These are phyloP conservation scores for Peziza echinospora DNA, from an alignment of 495 filamentous ascomycete species.

Conservation along the genomic window DNA sequence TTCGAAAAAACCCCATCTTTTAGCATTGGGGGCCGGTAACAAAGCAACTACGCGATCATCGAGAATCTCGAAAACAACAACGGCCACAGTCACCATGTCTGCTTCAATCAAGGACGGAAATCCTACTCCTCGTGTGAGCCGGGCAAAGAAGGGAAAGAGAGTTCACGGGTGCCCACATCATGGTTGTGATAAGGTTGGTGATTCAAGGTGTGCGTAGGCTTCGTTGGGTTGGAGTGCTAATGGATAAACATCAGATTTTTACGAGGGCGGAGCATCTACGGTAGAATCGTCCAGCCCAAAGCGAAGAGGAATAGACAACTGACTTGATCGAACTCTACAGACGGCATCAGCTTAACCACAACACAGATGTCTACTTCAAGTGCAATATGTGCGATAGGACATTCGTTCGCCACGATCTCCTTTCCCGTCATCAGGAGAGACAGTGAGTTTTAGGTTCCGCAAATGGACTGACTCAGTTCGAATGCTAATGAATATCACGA, in stretches of 20 bases:
- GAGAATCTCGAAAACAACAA: background rate
- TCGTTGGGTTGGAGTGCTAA: too few relatives aligned
- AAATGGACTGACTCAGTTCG: too few relatives aligned
- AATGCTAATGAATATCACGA: too few relatives aligned
- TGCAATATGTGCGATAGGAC: constrained; percentile 20
- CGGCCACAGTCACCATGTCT: background rate
- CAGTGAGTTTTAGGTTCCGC: constrained; percentile 13
- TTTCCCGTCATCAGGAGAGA: constrained; percentile 19
- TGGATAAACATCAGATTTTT: constrained; percentile 14
- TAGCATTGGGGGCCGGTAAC: background rate
- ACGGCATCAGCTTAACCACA: constrained; percentile 20
- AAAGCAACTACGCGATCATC: background rate
- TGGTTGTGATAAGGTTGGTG: constrained; percentile 19
- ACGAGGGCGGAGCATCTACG: constrained; percentile 20
- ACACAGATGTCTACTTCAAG: constrained; percentile 20
- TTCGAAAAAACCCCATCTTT: background rate
- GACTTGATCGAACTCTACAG: constrained; percentile 11
- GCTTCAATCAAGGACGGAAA: background rate
- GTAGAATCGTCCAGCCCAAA: constrained; percentile 4
- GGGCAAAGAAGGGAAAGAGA: constrained; percentile 20
- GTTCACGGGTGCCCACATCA: constrained; percentile 19
- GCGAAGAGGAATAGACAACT: background rate
- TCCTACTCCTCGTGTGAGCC: constrained; percentile 18
- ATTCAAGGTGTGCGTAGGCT: too few relatives aligned
- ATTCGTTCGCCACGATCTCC: constrained; percentile 19